Percentiles rank a stretch among this genome's conserved stretches.
Conservation (phyloP, 2,329 filamentous ascomycete genomes). For the Blastomyces emzantsi region DNA sequence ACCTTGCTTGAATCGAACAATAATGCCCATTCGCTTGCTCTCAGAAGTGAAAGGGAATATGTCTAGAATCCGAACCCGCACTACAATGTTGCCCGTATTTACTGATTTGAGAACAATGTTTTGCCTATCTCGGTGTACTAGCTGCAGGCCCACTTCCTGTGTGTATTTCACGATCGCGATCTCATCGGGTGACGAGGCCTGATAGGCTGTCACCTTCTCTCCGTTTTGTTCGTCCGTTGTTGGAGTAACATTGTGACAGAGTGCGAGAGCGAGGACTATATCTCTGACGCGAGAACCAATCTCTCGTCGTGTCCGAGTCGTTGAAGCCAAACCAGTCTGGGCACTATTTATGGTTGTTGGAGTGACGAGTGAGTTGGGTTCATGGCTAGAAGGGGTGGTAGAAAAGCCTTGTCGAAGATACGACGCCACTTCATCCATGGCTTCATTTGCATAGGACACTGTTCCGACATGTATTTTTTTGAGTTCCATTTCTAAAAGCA, state of each 20-base stretch:
- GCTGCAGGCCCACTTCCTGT: slow-evolving; percentile 76
- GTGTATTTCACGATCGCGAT: slow-evolving; percentile 97
- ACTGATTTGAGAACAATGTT: slow-evolving; percentile 74
- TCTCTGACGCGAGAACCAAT: slow-evolving; percentile 91
- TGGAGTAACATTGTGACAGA: slow-evolving; percentile 96
- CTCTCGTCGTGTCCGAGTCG: slow-evolving; percentile 79
- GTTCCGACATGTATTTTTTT: slow-evolving; percentile 98
- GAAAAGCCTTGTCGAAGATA: slow-evolving; percentile 82
- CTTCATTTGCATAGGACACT: slow-evolving; percentile 95
- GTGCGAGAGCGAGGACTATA: slow-evolving; percentile 78
- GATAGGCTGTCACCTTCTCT: slow-evolving; percentile 69
- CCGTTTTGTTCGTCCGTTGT: slow-evolving; percentile 78
- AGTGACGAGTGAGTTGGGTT: slow-evolving; percentile 54
- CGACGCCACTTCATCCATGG: slow-evolving; percentile 90
- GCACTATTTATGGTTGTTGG: slow-evolving; percentile 62
- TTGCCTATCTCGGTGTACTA: slow-evolving; percentile 78
- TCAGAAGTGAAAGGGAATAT: slow-evolving; percentile 98
- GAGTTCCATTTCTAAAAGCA: slow-evolving; percentile 73
- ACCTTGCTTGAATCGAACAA: slow-evolving; percentile 71
- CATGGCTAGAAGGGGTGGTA: slow-evolving; percentile 37
- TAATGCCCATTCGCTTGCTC: slow-evolving; percentile 95
- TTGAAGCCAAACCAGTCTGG: slow-evolving; percentile 48
- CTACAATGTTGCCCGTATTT: slow-evolving; percentile 61
- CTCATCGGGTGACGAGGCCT: slow-evolving; percentile 94
- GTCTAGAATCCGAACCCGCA: slow-evolving; percentile 81